Evolutionary conservation across 495 filamentous ascomycete species (phyloP).

Genomic region (Clohesyomyces aquaticus): DNA sequence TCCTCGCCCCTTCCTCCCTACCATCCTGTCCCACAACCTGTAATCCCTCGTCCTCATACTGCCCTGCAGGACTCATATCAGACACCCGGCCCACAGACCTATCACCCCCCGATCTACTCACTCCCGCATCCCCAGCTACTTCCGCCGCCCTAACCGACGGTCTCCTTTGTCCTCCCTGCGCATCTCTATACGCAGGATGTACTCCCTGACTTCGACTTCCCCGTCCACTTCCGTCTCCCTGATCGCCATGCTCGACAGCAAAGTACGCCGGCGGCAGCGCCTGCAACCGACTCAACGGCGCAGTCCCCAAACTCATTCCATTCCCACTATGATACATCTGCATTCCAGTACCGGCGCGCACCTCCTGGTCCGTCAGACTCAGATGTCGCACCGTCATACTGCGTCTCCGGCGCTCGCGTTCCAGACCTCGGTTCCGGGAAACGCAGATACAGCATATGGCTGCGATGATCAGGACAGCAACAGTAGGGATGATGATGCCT

Average conservation of each 20-base stretch:
- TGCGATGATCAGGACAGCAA: slow-evolving; percentile 42
- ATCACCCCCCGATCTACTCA: neutral
- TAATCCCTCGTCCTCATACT: neutral
- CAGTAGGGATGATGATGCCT: neutral
- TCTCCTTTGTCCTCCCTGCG: too few species aligned
- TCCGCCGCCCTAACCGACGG: too few species aligned
- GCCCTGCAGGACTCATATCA: neutral
- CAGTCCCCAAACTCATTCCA: too few species aligned
- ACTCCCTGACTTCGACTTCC: neutral
- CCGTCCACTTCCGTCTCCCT: neutral
- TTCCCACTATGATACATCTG: too few species aligned
- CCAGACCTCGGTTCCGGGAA: slow-evolving; percentile 21
- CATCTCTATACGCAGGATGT: too few species aligned
- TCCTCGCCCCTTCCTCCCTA: too few species aligned
- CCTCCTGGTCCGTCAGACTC: too few species aligned
- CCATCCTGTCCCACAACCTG: neutral
- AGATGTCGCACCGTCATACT: too few species aligned
- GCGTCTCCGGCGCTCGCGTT: neutral
- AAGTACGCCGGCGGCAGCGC: neutral
- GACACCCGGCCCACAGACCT: neutral
- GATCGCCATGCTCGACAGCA: neutral
- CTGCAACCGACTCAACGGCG: too few species aligned
- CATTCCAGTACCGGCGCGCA: too few species aligned
- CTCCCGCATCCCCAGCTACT: slow-evolving; percentile 17
- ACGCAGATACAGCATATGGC: slow-evolving; percentile 54